These are phyloP conservation scores for Ophiosphaerella herpotricha DNA, from an alignment of 2,329 filamentous ascomycete species.

Conservation along the genomic window DNA sequence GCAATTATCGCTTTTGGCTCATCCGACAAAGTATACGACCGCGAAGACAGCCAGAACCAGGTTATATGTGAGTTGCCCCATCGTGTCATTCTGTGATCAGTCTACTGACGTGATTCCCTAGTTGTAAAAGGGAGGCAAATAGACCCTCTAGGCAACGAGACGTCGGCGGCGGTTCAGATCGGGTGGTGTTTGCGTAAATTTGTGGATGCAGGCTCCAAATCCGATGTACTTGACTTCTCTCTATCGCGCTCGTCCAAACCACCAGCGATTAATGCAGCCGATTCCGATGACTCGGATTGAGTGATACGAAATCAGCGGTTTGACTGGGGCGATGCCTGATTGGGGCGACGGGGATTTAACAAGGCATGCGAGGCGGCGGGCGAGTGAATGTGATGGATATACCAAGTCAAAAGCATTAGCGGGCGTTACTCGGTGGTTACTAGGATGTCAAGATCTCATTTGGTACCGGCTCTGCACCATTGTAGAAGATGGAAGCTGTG, in stretches of 20 bases:
- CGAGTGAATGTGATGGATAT: too few relatives aligned
- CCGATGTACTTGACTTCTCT: conserved; percentile 53
- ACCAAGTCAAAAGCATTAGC: too few relatives aligned
- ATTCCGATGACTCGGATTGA: conserved; percentile 42
- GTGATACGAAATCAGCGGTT: conserved; percentile 1
- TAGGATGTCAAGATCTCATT: too few relatives aligned
- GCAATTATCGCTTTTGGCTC: conserved; percentile 54
- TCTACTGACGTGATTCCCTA: conserved; percentile 1
- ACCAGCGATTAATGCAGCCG: conserved; percentile 42
- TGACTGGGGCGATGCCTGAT: too few relatives aligned
- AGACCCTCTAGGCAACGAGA: conserved; percentile 49
- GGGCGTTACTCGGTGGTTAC: too few relatives aligned
- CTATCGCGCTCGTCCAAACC: conserved; percentile 42
- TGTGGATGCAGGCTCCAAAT: conserved; percentile 49
- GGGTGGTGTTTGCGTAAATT: conserved; percentile 53
- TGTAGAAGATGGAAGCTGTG: too few relatives aligned
- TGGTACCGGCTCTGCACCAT: too few relatives aligned
- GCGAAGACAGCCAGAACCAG: conserved; percentile 53
- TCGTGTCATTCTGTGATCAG: not conserved
- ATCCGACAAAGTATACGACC: conserved; percentile 54
- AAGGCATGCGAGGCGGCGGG: too few relatives aligned
- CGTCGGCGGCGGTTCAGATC: conserved; percentile 50
- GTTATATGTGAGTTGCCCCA: conserved; percentile 31
- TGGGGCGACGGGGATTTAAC: too few relatives aligned
- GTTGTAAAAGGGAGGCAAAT: conserved; percentile 50